Evolutionary conservation across 139 green algal genomes (phyloP).

Genomic region (Coccomyxa sp.): DNA sequence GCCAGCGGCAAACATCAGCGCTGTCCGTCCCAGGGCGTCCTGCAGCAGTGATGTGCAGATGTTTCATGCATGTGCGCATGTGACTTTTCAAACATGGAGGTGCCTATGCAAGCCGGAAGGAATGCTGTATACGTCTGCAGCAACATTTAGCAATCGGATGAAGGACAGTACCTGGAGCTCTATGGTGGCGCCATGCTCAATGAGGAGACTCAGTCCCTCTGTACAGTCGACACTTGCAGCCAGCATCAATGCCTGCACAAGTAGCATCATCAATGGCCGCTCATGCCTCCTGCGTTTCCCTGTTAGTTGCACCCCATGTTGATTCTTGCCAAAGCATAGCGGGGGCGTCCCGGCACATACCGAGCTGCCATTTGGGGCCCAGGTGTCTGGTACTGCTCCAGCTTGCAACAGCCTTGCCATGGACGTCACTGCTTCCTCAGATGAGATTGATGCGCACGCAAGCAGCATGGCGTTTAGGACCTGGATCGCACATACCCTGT

Average conservation of each 20-base stretch:
- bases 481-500: conserved; percentile 13
- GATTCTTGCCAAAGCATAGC: too few species aligned
- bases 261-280: too few species aligned
- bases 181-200: conserved; percentile 53
- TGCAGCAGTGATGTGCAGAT: too few species aligned
- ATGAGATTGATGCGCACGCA: conserved; percentile 46
- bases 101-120: too few species aligned
- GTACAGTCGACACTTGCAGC: conserved; percentile 53
- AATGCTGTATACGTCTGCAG: too few species aligned
- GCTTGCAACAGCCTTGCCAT: conserved; percentile 52
- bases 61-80: too few species aligned
- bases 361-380: conserved; percentile 63
- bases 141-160: not conserved
- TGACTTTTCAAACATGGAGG: not conserved
- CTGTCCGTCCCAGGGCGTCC: conserved; percentile 64
- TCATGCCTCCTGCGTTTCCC: too few species aligned
- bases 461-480: conserved; percentile 79
- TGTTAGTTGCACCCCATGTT: too few species aligned
- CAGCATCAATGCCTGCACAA: conserved; percentile 63
- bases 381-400: conserved; percentile 73
- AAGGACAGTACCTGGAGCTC: conserved; percentile 41
- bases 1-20: conserved; percentile 80
- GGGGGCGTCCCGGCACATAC: not conserved
- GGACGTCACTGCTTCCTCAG: conserved; percentile 15
- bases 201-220: conserved; percentile 50